Evolutionary conservation across 2,329 filamentous ascomycete genomes (phyloP), one percentile per base, ranked within the genome.

Genomic region (Parastagonospora nodorum): DNA sequence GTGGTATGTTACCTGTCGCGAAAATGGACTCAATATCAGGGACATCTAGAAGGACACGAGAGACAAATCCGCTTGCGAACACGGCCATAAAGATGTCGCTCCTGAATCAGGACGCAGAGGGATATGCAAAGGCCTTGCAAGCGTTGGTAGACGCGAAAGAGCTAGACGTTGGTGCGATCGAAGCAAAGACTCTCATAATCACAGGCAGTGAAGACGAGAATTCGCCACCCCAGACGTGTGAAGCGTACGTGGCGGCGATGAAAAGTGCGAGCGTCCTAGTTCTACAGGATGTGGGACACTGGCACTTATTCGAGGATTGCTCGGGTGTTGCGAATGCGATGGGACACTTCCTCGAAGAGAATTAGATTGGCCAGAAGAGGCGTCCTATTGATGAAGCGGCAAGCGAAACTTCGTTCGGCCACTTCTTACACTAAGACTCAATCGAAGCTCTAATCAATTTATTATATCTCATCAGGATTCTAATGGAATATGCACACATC

Each of bases 111-210:
- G 77, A 82, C 54, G 72, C 78, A 0, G 81, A 84, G 53, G 78
- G 78, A 1, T 84, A 83, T 61, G 82, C 82, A 1, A 84, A 84
- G 53, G 81, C 74, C 0, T 81, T 79, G 36, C 69, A 70, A 27
- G 81, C 81, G 2, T 68, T 84, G 28, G 81, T 77, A 3, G 67
- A 67, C 4, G 74, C 75, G 1, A 63, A 62, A 1, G 55, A 64
- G 15, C 48, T 80, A 16, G 62, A 74, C 16, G 56, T 79, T 2
- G 55, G 66, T 15, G 51, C 62, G 6, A 19, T 61, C 1, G 15
- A 50, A 14, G 45, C 57, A 2, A 41, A 58, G 35, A 54, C 54
- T 12, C 43, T 80, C 4, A 56, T 83, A 36, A 51, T 83, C 2
- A 78, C 77, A 0, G 80, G 80, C 0, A 66, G 72, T 1, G 74